Percentiles rank a stretch among this genome's conserved stretches.
Evolutionary conservation across 805 yeast genomes (phyloP).

Genomic region (Nakazawaea wyomingensis): DNA sequence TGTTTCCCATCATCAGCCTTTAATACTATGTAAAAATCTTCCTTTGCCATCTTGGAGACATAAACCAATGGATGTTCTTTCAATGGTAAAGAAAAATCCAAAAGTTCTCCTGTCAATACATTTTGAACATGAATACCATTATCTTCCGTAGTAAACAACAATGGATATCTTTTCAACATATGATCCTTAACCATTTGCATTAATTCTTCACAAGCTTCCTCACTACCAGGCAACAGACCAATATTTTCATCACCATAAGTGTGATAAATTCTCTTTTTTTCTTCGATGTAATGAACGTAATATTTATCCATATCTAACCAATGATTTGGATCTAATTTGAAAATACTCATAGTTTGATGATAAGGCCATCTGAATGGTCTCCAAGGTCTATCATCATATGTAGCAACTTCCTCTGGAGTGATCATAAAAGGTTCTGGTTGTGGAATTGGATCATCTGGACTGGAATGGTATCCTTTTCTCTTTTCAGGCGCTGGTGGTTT

Average conservation of each 20-base stretch:
- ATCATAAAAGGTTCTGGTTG: constrained; percentile 54
- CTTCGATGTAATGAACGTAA: constrained; percentile 60
- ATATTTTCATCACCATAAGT: constrained; percentile 56
- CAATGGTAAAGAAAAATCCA: constrained; percentile 57
- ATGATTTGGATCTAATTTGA: constrained; percentile 64
- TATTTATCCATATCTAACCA: constrained; percentile 81
- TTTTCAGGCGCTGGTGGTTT: not conserved
- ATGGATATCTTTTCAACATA: constrained; percentile 57
- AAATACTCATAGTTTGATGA: constrained; percentile 75
- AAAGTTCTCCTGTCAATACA: constrained; percentile 54
- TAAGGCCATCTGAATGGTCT: constrained; percentile 78
- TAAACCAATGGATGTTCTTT: constrained; percentile 59
- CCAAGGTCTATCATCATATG: constrained; percentile 75
- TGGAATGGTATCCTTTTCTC: constrained; percentile 9
- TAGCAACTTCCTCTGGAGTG: constrained; percentile 61
- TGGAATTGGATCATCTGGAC: constrained; percentile 29
- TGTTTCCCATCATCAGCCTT: constrained; percentile 50
- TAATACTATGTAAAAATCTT: constrained; percentile 63
- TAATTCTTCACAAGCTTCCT: constrained; percentile 56
- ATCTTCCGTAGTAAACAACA: constrained; percentile 46
- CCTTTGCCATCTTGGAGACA: constrained; percentile 67
- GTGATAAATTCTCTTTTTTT: constrained; percentile 53
- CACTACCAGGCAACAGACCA: constrained; percentile 62
- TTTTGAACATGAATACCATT: constrained; percentile 51
- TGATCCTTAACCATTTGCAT: constrained; percentile 60